Evolutionary conservation across 2,329 filamentous ascomycete genomes (phyloP).

Genomic region (Sclerotiophoma versabilis): DNA sequence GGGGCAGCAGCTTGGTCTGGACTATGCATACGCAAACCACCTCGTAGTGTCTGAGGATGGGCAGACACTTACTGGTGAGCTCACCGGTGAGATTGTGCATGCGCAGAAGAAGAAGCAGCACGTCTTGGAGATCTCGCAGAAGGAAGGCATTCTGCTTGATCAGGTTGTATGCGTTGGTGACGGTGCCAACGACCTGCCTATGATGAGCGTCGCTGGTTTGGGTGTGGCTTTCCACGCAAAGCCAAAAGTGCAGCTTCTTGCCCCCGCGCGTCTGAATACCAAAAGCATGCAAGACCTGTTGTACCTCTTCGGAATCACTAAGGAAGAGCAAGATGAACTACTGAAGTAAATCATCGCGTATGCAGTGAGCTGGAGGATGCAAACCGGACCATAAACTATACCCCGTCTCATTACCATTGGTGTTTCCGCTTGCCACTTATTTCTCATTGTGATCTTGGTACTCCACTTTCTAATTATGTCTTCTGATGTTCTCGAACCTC

Average conservation of each 20-base stretch:
- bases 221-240: constrained; percentile 88
- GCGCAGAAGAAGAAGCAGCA: constrained; percentile 77
- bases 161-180: constrained; percentile 80
- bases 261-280: constrained; percentile 74
- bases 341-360: constrained; percentile 35
- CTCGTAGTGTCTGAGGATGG: constrained; percentile 67
- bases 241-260: constrained; percentile 79
- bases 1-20: constrained; percentile 78
- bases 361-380: too few species aligned
- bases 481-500: too few species aligned
- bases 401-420: constrained; percentile 7
- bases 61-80: constrained; percentile 71
- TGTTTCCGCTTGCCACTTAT: too few species aligned
- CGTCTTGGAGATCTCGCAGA: constrained; percentile 72
- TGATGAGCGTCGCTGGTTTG: constrained; percentile 77
- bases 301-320: constrained; percentile 75
- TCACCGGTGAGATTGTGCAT: constrained; percentile 76
- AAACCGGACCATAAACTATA: constrained; percentile 2
- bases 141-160: constrained; percentile 69
- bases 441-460: too few species aligned
- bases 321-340: constrained; percentile 66
- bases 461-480: too few species aligned
- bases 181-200: constrained; percentile 81
- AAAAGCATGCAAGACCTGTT: constrained; percentile 74
- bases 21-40: constrained; percentile 89